These are phyloP conservation scores for Penicillium sp. DNA, from an alignment of 2,329 filamentous ascomycete species.

Conservation along the genomic window DNA sequence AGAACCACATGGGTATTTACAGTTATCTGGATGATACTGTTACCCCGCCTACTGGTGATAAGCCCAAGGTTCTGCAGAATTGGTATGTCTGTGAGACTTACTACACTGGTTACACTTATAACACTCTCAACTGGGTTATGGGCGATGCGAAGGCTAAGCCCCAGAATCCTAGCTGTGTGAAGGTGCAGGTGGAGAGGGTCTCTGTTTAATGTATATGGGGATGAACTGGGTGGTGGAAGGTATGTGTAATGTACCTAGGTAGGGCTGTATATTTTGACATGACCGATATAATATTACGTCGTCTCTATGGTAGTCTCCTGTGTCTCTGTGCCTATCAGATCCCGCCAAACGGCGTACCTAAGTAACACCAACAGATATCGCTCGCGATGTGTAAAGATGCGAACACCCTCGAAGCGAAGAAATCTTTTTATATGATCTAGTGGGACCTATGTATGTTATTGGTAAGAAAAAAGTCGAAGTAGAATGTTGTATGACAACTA, in stretches of 20 bases:
- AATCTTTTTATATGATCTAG: conserved; percentile 13
- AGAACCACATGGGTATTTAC: conserved; percentile 38
- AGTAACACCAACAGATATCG: conserved; percentile 21
- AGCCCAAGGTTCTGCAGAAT: conserved; percentile 30
- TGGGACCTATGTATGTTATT: neutral
- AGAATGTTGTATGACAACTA: conserved; percentile 16
- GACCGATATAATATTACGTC: neutral
- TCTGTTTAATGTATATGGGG: conserved; percentile 8
- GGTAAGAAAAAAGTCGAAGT: conserved; percentile 1
- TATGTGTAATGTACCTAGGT: too few relatives aligned
- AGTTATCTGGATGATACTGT: conserved; percentile 39
- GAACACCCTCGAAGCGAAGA: conserved; percentile 11
- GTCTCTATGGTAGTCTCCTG: neutral
- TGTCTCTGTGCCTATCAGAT: conserved; percentile 9
- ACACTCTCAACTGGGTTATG: conserved; percentile 42
- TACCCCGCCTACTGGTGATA: conserved; percentile 26
- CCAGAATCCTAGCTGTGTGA: conserved; percentile 45
- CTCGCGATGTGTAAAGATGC: conserved; percentile 21
- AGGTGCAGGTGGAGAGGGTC: conserved; percentile 40
- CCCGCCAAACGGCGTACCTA: conserved; percentile 18
- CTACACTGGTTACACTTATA: conserved; percentile 40
- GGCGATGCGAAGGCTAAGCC: conserved; percentile 32
- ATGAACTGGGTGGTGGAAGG: neutral
- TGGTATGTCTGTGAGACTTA: conserved; percentile 47
- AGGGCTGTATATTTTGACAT: too few relatives aligned